Base-by-base conservation (phyloP, 1,284 basidiomycete species). In the Heterobasidion parviporum region DNA sequence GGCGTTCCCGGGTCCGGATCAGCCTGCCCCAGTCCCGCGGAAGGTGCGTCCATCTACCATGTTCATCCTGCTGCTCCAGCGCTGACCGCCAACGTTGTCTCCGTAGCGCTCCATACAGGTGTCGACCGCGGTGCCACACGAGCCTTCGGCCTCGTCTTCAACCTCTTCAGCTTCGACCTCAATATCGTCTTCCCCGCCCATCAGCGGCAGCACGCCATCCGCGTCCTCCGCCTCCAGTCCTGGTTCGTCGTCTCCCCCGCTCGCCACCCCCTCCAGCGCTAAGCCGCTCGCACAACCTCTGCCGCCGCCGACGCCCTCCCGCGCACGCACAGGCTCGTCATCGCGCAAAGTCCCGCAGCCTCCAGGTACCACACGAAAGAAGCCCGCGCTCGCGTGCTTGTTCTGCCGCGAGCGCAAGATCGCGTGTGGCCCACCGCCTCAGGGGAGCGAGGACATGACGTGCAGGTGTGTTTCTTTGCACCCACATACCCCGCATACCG, bases 391-490 rank as follows among this genome's bases (percentile, higher is more conserved):
- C 66, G 71, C 70, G 20, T 72, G 71, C 51, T 56, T 72, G 16
- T 72, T 72, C 61, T 72, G 71, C 55, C 64, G 71, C n/a, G 70
- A 71, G 61, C 66, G 71, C 56, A 72, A 72, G 68, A 72, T 72
- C 55, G 69, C 69, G 43, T 72, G 71, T 50, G 71, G 70, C 15
- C 67, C 68, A 38, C 70, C 70, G 2, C 59, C 64, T 5, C 64
- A 64, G 10, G 68, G 63, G 15, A 61, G 63, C 49, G 59, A 61
- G 15, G 64, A 67, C 49, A 57, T 59, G 54, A 60, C 66, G 16
- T 72, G 70, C 70, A 71, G 71, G 70, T 71, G 59, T 52, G 70
- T 67, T 2, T 44, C 34, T 9, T 16, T 49, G 0, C 26, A 6
- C 47, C 47, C 16, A 6, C 26, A 6, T 38, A 26, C 6, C 47